Base-by-base conservation (phyloP, 768 basidiomycete species). In the Xerocomellus intermedius region DNA sequence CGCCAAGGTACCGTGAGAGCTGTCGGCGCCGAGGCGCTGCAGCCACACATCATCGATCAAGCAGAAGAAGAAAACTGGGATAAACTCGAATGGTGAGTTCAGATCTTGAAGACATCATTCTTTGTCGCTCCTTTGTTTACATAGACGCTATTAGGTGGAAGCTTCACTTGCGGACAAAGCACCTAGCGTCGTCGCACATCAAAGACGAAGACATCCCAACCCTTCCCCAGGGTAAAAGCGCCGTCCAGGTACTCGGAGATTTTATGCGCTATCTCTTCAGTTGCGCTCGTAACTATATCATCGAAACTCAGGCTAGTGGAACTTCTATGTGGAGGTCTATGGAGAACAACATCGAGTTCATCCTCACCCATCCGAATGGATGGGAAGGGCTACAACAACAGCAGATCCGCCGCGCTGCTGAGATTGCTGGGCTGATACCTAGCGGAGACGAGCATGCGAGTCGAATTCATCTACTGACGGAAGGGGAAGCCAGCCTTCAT, bases 11-110 rank as follows among this genome's bases (percentile, higher is more conserved):
- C 42, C 0, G 65, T 75, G 2, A 69, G 63, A 35, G 80, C 79
- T 0, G 65, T 74, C 8, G 80, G 80, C 0, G 77, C 77, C 1
- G 78, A 79, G 53, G 73, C 79, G 0, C 21, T 60, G 13, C 65
- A 71, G 16, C 69, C 73, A 30, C 66, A 69, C 12, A 61, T 74
- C 24, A 61, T 73, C 19, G 73, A 74, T 4, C 56, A 65, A 43
- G 79, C 77, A 1, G 74, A 74, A 39, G 74, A 77, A 1, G 69
- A 73, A 48, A 45, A 54, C 13, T 66, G 60, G 76, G 48, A 54
- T 17, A 80, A 73, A 57, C 69, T 74, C 1, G 75, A 77, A 63
- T 76, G 76, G 77, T 76, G 30, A 54, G 59, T 5, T 10, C 26
- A 13, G 9, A 32, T 24, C 24, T 24, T 24, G 22, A n/a, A 10